Evolutionary conservation across 176 grass and related monocot species (phyloP).

Genomic region (Eleusine indica): DNA sequence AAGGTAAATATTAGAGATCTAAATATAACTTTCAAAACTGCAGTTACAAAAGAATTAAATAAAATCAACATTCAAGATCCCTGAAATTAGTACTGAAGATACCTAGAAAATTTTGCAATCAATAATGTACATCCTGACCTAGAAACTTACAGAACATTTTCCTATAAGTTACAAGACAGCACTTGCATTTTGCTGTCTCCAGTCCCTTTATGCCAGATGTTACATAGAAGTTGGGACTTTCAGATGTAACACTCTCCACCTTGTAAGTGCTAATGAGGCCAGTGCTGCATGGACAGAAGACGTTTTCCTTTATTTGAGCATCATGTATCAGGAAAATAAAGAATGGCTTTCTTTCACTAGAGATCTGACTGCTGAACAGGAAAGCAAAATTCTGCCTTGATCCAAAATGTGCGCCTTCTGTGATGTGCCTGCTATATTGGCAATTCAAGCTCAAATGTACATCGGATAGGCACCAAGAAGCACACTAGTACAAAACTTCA

Average conservation of each 20-base stretch:
- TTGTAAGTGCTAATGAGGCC: slow-evolving; percentile 44
- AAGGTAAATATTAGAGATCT: slow-evolving; percentile 43
- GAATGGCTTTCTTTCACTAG: slow-evolving; percentile 39
- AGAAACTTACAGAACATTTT: slow-evolving; percentile 73
- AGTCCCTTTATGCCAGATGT: slow-evolving; percentile 56
- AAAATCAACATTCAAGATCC: slow-evolving; percentile 51
- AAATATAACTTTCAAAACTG: slow-evolving; percentile 53
- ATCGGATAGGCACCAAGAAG: slow-evolving; percentile 56
- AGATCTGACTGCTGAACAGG: slow-evolving; percentile 18
- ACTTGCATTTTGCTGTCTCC: slow-evolving; percentile 54
- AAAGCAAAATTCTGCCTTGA: slow-evolving; percentile 46
- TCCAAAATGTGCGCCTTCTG: slow-evolving; percentile 51
- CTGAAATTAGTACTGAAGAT: slow-evolving; percentile 71
- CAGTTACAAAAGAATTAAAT: slow-evolving; percentile 76
- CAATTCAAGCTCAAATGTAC: slow-evolving; percentile 58
- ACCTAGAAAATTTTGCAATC: slow-evolving; percentile 71
- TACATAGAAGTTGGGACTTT: slow-evolving; percentile 61
- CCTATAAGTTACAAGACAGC: slow-evolving; percentile 74
- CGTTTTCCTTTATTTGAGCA: slow-evolving; percentile 50
- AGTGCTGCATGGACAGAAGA: slow-evolving; percentile 51
- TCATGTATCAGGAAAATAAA: slow-evolving; percentile 55
- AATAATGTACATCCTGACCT: slow-evolving; percentile 72
- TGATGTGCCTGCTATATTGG: slow-evolving; percentile 37
- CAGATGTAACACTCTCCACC: slow-evolving; percentile 58
- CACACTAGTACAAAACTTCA: slow-evolving; percentile 54